Percentiles rank a stretch among this genome's conserved stretches.
These are phyloP conservation scores for Drosera spatulata DNA, from an alignment of 179 eudicot genomes.

Conservation along the genomic window DNA sequence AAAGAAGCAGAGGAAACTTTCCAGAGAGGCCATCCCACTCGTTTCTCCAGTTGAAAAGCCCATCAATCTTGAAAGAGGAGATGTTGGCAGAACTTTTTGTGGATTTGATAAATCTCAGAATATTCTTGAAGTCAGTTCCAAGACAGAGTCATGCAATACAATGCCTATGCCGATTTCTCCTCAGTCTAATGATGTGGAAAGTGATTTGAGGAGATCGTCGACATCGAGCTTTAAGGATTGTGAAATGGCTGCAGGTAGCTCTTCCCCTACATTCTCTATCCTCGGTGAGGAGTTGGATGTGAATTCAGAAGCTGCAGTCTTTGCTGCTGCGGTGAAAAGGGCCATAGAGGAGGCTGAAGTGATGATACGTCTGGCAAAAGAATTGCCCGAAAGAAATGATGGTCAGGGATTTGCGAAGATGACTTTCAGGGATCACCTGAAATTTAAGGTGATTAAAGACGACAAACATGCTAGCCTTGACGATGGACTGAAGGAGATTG, in stretches of 20 bases:
- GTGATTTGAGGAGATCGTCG: constrained; percentile 23
- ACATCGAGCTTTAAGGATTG: constrained; percentile 23
- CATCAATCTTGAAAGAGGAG: constrained; percentile 21
- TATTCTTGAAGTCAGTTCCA: constrained; percentile 21
- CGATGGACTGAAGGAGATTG: constrained; percentile 12
- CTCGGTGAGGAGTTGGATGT: constrained; percentile 64
- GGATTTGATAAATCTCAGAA: constrained; percentile 31
- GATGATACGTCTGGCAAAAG: constrained; percentile 60
- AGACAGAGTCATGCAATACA: constrained; percentile 29
- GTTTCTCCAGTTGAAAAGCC: constrained; percentile 17
- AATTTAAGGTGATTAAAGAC: constrained; percentile 26
- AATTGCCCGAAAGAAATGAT: constrained; percentile 52
- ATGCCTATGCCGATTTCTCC: constrained; percentile 39
- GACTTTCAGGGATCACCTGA: constrained; percentile 35
- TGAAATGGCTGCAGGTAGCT: constrained; percentile 18
- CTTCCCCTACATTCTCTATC: constrained; percentile 24
- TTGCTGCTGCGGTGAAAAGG: constrained; percentile 69
- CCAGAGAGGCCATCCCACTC: constrained; percentile 23
- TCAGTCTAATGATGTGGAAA: constrained; percentile 21
- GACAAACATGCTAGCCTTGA: constrained; percentile 18
- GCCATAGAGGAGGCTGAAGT: constrained; percentile 83
- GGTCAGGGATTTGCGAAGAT: constrained; percentile 34
- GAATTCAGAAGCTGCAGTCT: constrained; percentile 72
- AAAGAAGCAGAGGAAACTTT: constrained; percentile 21
- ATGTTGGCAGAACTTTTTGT: constrained; percentile 21